Evolutionary conservation across 2,329 filamentous ascomycete genomes (phyloP), one percentile per base, ranked within the genome.

Genomic region (Diplodia intermedia): DNA sequence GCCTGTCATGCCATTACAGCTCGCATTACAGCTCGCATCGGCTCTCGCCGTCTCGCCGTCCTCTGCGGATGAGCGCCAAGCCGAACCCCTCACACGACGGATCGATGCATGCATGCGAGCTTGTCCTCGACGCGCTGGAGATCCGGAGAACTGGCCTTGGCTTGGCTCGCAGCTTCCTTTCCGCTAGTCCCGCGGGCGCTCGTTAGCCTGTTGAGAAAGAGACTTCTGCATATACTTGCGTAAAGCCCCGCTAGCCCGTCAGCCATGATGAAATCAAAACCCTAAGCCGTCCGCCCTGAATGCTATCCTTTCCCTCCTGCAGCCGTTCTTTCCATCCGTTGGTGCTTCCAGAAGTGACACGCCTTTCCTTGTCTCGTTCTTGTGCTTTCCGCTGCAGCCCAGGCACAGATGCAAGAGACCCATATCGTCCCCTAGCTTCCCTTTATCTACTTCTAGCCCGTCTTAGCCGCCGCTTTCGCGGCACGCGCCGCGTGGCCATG

Each of bases 181-280:
- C 47, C 60, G 47, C 47, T n/a, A 47, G 43, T 38, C 29, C 60
- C 31, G 29, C 6, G 26, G 29, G 3, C 14, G 60, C 50, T 63
- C 47, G 23, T 38, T 52, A 52, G 47, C 36, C 60, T 31, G 47
- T 38, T 63, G 12, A 63, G 38, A 12, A 40, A 57, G 23, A 57
- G 54, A 26, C n/a, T 31, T 63, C n/a, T 63, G 31, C 47, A 12
- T 20, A 15, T 49, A 43, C 40, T 49, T 50, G 29, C 14, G 11
- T 63, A 52, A 49, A 31, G 47, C n/a, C 47, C 60, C 20, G 47
- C 9, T 20, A 14, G 29, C 29, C 60, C n/a, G 31, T 23, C 47
- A 20, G 60, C 29, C 29, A 63, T 63, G 60, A 63, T 52, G 47
- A 52, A 52, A 52, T 63, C 43, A 53, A 63, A 63, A 63, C 43